Base-by-base conservation (phyloP, 2,329 filamentous ascomycete genomes). In the Xylaria sp. region DNA sequence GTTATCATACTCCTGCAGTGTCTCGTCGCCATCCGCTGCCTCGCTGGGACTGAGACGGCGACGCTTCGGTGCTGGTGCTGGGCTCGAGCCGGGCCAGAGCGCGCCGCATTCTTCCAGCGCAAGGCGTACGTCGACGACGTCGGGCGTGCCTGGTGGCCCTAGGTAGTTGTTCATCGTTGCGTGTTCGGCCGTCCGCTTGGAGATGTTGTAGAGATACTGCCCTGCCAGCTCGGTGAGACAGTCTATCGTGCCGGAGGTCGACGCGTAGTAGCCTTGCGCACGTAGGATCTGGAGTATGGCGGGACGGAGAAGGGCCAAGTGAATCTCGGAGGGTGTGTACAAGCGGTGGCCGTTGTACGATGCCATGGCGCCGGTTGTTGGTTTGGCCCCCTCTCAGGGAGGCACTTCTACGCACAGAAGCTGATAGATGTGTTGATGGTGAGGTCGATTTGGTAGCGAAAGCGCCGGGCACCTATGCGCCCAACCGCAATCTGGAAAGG, bases 261-360 rank as follows among this genome's bases (percentile, higher is more conserved):
- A 91, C 43, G 89, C 84, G 75, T 96, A 92, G 79, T 96, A 98
- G 74, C 94, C 94, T 23, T 92, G 90, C 31, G 94, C 92, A 73
- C 94, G 92, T 54, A 98, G 87, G 72, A 96, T 94, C 78, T 97
- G 93, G 61, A 98, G 87, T 64, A 97, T 87, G 50, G 89, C 89
- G 1, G 94, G 94, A 43, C 93, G 92, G 60, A 98, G 84, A 67
- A 97, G 89, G 64, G 91, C 89, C 77, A 92, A 89, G 79, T 74
- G 67, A 28, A 74, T 67, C 60, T 72, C 70, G 42, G 67, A 70
- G 5, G 70, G 64, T 28, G 61, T 58, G 49, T 58, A 70, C 17
- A 57, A 58, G 15, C 51, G 45, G 33, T 69, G 66, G 21, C 68
- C 67, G 11, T 63, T 51, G 31, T 70, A 66, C 4, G 70, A 70